Evolutionary conservation across 2,329 filamentous ascomycete genomes (phyloP).

Genomic region (Paraphaeosphaeria sporulosa): DNA sequence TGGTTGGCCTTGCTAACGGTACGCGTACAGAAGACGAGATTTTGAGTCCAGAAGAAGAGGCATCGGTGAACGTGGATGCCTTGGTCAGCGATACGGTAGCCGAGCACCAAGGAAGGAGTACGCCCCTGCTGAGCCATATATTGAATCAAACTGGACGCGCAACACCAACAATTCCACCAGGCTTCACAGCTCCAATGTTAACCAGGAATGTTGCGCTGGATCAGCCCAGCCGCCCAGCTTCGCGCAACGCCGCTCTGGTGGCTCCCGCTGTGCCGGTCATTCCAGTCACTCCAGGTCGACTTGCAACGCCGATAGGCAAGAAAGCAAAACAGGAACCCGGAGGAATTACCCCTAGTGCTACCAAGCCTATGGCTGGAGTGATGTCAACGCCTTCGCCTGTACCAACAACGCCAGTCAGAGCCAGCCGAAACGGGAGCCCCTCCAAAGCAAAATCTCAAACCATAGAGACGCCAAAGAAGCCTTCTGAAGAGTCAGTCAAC

Average conservation of each 20-base stretch:
- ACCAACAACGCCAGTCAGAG: slow-evolving; percentile 34
- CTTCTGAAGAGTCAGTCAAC: slow-evolving; percentile 14
- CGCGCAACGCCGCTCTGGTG: slow-evolving; percentile 42
- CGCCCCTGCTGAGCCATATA: slow-evolving; percentile 31
- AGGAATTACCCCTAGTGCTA: slow-evolving; percentile 2
- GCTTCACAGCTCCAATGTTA: slow-evolving; percentile 47
- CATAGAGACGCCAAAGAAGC: slow-evolving; percentile 24
- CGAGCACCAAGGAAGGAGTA: slow-evolving; percentile 41
- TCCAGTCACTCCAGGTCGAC: slow-evolving; percentile 46
- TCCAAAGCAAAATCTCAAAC: slow-evolving; percentile 25
- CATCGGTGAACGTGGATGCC: slow-evolving; percentile 70
- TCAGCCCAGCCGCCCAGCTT: slow-evolving; percentile 29
- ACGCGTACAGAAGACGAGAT: slow-evolving; percentile 66
- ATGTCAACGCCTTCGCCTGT: slow-evolving; percentile 13
- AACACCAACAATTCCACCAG: slow-evolving; percentile 56
- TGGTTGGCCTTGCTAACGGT: slow-evolving; percentile 52
- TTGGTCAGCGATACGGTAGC: slow-evolving; percentile 66
- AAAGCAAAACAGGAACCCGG: slow-evolving; percentile 30
- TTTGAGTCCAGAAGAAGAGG: slow-evolving; percentile 66
- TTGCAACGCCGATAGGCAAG: slow-evolving; percentile 38
- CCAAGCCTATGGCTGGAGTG: slow-evolving; percentile 8
- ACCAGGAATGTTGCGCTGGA: slow-evolving; percentile 36
- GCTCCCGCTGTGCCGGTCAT: slow-evolving; percentile 51
- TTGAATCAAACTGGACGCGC: slow-evolving; percentile 50
- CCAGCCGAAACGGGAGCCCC: slow-evolving; percentile 19